Percentiles rank a stretch among this genome's conserved stretches.
Evolutionary conservation across 345 rosid genomes (phyloP).

Genomic region (Cardiospermum halicacabum): DNA sequence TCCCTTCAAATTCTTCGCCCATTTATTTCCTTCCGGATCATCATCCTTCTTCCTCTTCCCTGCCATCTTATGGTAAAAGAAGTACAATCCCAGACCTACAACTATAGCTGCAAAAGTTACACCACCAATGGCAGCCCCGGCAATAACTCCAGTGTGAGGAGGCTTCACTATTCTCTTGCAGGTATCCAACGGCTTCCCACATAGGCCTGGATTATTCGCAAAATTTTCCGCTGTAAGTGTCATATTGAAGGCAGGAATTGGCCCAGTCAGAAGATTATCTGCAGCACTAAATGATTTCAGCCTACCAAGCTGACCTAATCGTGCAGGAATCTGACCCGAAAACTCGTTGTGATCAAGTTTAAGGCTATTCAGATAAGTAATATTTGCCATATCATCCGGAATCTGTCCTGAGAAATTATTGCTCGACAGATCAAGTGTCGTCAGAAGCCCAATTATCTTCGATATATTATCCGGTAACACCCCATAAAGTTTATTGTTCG

Average conservation of each 20-base stretch:
- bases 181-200: slow-evolving; percentile 47
- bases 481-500: slow-evolving; percentile 62
- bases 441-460: slow-evolving; percentile 8
- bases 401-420: slow-evolving; percentile 67
- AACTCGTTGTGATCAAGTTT: slow-evolving; percentile 59
- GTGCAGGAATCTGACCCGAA: slow-evolving; percentile 50
- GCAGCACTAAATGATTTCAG: slow-evolving; percentile 50
- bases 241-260: slow-evolving; percentile 25
- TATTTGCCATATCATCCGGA: slow-evolving; percentile 34
- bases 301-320: slow-evolving; percentile 44
- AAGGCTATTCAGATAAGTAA: slow-evolving; percentile 58
- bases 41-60: slow-evolving; percentile 63
- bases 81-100: slow-evolving; percentile 42
- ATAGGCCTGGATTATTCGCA: slow-evolving; percentile 57
- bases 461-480: slow-evolving; percentile 44
- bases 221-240: neutral
- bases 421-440: slow-evolving; percentile 60
- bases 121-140: slow-evolving; percentile 68
- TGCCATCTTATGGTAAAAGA: slow-evolving; percentile 49
- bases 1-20: slow-evolving; percentile 75
- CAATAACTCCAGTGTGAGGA: slow-evolving; percentile 37
- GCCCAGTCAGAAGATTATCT: slow-evolving; percentile 59
- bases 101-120: slow-evolving; percentile 57
- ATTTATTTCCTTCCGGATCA: slow-evolving; percentile 91
- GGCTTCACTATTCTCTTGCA: slow-evolving; percentile 30